phyloP scores from a whole-genome alignment of 1,284 basidiomycete genomes.

The Sanghuangporus weigelae region DNA sequence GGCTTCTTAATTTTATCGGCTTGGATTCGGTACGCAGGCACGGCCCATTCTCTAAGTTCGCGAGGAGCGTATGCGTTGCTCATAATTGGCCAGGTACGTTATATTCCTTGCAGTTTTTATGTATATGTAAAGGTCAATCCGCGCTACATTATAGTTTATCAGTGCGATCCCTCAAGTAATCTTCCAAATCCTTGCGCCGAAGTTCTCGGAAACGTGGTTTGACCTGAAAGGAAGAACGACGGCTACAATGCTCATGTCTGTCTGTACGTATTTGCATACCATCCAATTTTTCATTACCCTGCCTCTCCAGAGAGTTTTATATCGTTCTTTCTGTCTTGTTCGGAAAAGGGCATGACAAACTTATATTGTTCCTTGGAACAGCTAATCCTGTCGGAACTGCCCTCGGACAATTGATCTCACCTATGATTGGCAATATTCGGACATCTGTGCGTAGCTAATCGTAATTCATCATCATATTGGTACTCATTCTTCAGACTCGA shows the following conservation, averaged over 20 bases:
- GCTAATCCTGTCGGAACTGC: constrained; percentile 62
- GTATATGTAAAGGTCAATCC: neutral
- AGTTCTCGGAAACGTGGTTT: constrained; percentile 78
- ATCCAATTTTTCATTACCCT: neutral
- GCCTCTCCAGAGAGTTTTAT: neutral
- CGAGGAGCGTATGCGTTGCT: constrained; percentile 53
- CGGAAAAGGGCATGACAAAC: neutral
- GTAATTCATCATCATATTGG: neutral
- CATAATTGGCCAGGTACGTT: constrained; percentile 60
- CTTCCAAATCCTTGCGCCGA: constrained; percentile 62
- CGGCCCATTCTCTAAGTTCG: constrained; percentile 42
- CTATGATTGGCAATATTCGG: constrained; percentile 48
- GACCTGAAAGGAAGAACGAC: constrained; percentile 67
- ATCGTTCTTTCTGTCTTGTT: neutral
- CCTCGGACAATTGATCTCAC: constrained; percentile 65
- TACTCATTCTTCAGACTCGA: neutral
- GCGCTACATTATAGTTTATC: constrained; percentile 37
- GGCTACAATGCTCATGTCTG: constrained; percentile 73
- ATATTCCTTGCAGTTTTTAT: neutral
- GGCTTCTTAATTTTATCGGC: constrained; percentile 50
- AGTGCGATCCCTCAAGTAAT: constrained; percentile 54
- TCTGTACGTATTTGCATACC: constrained; percentile 38
- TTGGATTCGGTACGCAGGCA: constrained; percentile 76
- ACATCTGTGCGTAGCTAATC: constrained; percentile 44
- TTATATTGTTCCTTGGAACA: constrained; percentile 22